A percentile compares a stretch with the other conserved stretches of the same genome.
These are phyloP conservation scores for Fomitiporia mediterranea DNA, from an alignment of 1,284 basidiomycete genomes.

Conservation along the genomic window DNA sequence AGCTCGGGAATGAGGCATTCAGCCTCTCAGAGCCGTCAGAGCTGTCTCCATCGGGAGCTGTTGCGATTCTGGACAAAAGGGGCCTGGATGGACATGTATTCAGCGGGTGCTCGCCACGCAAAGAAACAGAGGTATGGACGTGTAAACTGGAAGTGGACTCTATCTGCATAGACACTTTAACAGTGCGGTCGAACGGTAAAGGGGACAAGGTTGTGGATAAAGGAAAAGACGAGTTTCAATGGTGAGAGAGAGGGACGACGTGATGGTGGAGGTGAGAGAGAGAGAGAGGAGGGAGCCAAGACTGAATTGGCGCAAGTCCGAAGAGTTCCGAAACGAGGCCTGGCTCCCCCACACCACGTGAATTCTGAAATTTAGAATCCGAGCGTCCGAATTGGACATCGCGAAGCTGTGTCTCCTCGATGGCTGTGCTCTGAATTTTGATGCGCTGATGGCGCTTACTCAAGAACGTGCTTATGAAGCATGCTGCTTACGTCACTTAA, in stretches of 20 bases:
- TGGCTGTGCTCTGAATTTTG: no score
- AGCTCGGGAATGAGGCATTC: slow-evolving; percentile 1
- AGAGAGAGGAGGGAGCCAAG: background rate
- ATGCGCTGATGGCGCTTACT: no score
- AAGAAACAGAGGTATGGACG: slow-evolving; percentile 8
- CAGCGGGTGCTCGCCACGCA: slow-evolving; percentile 10
- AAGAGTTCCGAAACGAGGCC: background rate
- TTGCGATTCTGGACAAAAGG: slow-evolving; percentile 9
- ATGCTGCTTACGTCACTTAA: background rate
- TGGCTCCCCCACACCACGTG: background rate
- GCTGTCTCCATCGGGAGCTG: background rate
- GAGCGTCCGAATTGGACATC: background rate
- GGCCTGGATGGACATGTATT: slow-evolving; percentile 13
- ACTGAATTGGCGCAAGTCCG: background rate
- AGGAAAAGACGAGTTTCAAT: background rate
- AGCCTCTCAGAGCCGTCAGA: background rate
- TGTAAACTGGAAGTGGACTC: slow-evolving; percentile 4
- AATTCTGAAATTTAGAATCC: background rate
- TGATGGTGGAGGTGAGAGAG: background rate
- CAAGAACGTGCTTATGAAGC: no score
- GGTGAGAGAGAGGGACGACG: background rate
- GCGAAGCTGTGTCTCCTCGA: no score
- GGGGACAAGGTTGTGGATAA: background rate
- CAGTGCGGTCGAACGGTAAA: background rate
- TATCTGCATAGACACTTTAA: slow-evolving; percentile 12